phyloP scores from a whole-genome alignment of 1,139 yeast species.

The Sugiyamaella pinicola region DNA sequence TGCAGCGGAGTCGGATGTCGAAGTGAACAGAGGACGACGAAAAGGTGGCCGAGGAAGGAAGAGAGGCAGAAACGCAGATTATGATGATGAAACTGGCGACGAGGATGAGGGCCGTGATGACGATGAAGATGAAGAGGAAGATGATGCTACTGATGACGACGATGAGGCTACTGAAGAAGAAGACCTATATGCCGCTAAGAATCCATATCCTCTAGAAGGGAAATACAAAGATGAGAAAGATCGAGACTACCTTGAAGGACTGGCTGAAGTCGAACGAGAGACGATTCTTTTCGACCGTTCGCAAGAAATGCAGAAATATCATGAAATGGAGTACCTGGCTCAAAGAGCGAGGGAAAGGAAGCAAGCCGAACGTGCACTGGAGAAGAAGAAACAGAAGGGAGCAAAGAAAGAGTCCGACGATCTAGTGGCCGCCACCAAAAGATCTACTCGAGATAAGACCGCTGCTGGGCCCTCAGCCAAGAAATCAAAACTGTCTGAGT shows the following conservation, averaged over 20 bases:
- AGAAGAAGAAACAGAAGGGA: constrained; percentile 32
- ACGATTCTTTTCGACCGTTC: constrained; percentile 87
- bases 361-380: constrained; percentile 44
- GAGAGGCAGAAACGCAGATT: constrained; percentile 18
- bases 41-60: constrained; percentile 25
- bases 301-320: constrained; percentile 84
- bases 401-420: constrained; percentile 32
- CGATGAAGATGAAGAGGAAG: constrained; percentile 41
- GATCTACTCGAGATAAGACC: constrained; percentile 37
- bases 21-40: constrained; percentile 26
- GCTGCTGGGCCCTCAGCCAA: constrained; percentile 45
- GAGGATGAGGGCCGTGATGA: constrained; percentile 22
- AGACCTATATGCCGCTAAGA: constrained; percentile 44
- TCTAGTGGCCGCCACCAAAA: not conserved
- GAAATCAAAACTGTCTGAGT: constrained; percentile 70
- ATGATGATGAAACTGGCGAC: constrained; percentile 16
- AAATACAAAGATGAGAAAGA: constrained; percentile 85
- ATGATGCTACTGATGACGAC: constrained; percentile 42
- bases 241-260: constrained; percentile 60
- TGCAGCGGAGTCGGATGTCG: constrained; percentile 33
- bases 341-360: constrained; percentile 71
- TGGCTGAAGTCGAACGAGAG: constrained; percentile 94
- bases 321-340: constrained; percentile 78
- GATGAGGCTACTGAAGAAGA: constrained; percentile 49
- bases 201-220: constrained; percentile 93